Conservation (phyloP, 768 basidiomycete species). For the Heimioporus sp. region DNA sequence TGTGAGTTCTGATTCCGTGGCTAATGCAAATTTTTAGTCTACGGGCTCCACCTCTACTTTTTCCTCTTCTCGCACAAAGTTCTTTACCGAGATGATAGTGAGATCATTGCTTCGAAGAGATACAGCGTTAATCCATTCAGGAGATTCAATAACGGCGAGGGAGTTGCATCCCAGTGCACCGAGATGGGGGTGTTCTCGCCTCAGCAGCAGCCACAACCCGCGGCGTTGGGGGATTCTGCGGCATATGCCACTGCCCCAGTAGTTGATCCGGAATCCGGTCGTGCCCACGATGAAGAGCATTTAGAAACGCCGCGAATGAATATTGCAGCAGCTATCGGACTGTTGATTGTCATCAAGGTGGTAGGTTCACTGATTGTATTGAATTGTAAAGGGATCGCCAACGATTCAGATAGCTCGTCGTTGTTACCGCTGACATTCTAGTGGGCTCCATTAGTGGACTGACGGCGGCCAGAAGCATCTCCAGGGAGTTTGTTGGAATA, state of each 20-base stretch:
- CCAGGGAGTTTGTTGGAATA: slow-evolving; percentile 81
- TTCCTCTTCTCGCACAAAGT: slow-evolving; percentile 77
- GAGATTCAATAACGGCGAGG: slow-evolving; percentile 14
- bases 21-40: slow-evolving; percentile 46
- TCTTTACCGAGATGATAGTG: slow-evolving; percentile 52
- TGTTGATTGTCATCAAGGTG: slow-evolving; percentile 59
- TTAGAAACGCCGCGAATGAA: slow-evolving; percentile 52
- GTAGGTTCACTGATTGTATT: slow-evolving; percentile 38
- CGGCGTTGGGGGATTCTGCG: not conserved
- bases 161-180: not conserved
- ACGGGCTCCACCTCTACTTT: slow-evolving; percentile 73
- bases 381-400: not conserved
- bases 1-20: not conserved
- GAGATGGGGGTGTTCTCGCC: not conserved
- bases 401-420: slow-evolving; percentile 41
- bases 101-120: slow-evolving; percentile 38
- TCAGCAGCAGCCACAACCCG: slow-evolving; percentile 2
- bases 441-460: slow-evolving; percentile 83
- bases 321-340: slow-evolving; percentile 47
- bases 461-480: slow-evolving; percentile 53
- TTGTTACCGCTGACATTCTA: slow-evolving; percentile 60
- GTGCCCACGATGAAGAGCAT: slow-evolving; percentile 15
- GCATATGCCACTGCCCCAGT: not conserved
- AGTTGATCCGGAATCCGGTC: slow-evolving; percentile 11
- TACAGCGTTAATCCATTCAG: slow-evolving; percentile 43